Evolutionary conservation across 2,329 filamentous ascomycete species (phyloP), one percentile per base, ranked within the genome.

Genomic region (Cladorrhinum sp.): DNA sequence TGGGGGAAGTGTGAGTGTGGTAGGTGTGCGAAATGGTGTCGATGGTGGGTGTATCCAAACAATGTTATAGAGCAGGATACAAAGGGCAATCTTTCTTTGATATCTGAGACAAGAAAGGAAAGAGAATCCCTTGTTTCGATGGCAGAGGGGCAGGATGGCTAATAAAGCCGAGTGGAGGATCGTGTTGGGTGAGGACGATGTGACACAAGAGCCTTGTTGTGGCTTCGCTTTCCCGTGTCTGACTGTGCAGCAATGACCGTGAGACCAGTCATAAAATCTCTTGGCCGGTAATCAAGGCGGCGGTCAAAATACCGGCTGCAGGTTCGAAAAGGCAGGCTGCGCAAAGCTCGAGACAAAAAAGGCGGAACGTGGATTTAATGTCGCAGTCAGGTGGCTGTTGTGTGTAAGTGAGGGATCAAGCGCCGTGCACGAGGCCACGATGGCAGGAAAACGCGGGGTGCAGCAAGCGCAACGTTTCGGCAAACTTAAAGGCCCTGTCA

Each of bases 201-300:
- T 52, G 46, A 50, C 60, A 64, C 62, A 60, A 61, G 26, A 50
- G 55, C 61, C 49, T 62, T 59, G 63, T 65, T 58, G 61, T 59
- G 63, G 61, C 59, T 59, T 58, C 28, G 61, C 55, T 48, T 53
- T 20, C 48, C 33, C 42, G 53, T 50, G 58, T 59, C 39, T 50
- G 59, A 57, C 63, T 57, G 33, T 18, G 33, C 33, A 36, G 54
- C 60, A 59, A 59, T 64, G 28, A 57, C 24, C 21, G 59, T 57
- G 55, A 57, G 59, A 54, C 65, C 39, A 63, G 62, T 64, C 64
- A 62, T 58, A 58, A 59, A 56, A 46, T 51, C 8, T 58, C 60
- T 62, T 61, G 59, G 55, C 60, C 62, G 58, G 60, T 59, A 58
- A 51, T 30, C 46, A 51, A 63, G 18, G 58, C 46, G 46, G 30